Percentiles rank a stretch among this genome's conserved stretches.
Evolutionary conservation across 176 grass and related monocot genomes (phyloP).

Genomic region (Oryza nivara): DNA sequence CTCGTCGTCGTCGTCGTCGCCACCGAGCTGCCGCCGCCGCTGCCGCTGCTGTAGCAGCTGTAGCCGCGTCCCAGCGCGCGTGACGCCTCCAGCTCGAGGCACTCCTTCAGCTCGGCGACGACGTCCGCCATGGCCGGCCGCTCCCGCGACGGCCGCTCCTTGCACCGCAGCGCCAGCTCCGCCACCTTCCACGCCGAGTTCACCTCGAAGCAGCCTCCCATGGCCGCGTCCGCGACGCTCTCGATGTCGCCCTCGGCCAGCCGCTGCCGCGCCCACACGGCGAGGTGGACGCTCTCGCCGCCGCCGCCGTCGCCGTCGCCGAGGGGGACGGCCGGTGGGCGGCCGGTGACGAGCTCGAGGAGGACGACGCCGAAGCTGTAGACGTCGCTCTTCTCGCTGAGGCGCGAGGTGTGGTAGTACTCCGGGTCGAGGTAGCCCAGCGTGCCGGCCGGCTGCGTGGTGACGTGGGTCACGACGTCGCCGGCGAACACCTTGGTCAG

Average conservation of each 20-base stretch:
- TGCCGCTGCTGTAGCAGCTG: no score
- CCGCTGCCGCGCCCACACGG: slow-evolving; percentile 41
- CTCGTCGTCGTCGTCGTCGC: background rate
- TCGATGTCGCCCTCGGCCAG: slow-evolving; percentile 44
- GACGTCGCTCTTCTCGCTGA: slow-evolving; percentile 48
- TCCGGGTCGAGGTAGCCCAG: slow-evolving; percentile 65
- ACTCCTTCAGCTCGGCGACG: slow-evolving; percentile 45
- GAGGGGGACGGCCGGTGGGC: background rate
- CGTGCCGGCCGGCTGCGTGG: slow-evolving; percentile 46
- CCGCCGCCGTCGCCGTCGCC: background rate
- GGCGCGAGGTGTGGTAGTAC: slow-evolving; percentile 53
- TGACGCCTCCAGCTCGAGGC: slow-evolving; percentile 34
- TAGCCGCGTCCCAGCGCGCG: background rate
- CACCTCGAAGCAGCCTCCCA: slow-evolving; percentile 32
- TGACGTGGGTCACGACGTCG: slow-evolving; percentile 40
- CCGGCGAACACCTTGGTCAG: slow-evolving; percentile 40
- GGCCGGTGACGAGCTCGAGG: slow-evolving; percentile 43
- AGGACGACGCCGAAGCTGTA: slow-evolving; percentile 53
- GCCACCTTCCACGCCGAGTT: slow-evolving; percentile 50
- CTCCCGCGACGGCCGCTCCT: slow-evolving; percentile 40
- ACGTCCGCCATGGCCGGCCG: slow-evolving; percentile 41
- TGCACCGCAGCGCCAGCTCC: slow-evolving; percentile 46
- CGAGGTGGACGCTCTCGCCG: slow-evolving; percentile 43
- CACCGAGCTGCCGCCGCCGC: slow-evolving; percentile 16
- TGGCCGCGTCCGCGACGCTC: slow-evolving; percentile 36